A percentile compares a stretch with the other conserved stretches of the same genome.
Conservation (phyloP, 208 protist genomes). For the Entamoeba dispar region DNA sequence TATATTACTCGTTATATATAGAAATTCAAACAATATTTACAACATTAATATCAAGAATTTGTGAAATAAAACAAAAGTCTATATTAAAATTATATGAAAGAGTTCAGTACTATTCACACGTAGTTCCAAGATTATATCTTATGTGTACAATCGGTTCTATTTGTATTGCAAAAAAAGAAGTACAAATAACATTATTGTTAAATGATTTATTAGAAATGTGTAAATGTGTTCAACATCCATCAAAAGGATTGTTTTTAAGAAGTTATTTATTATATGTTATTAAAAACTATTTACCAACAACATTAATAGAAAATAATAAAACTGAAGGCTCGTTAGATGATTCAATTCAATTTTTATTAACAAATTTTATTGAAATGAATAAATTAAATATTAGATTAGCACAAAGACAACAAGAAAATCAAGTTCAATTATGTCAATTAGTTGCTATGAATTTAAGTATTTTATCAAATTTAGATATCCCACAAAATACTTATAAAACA, state of each 20-base stretch:
- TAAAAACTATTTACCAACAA: slow-evolving; percentile 7
- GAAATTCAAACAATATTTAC: background rate
- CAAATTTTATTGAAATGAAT: slow-evolving; percentile 1
- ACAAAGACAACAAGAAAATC: background rate
- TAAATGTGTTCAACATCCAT: slow-evolving; percentile 24
- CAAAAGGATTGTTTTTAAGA: slow-evolving; percentile 21
- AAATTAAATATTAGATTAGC: background rate
- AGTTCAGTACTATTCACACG: background rate
- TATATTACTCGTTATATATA: slow-evolving; percentile 2
- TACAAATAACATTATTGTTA: background rate
- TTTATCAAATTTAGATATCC: background rate
- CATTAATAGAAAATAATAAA: too few relatives aligned
- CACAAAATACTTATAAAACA: background rate
- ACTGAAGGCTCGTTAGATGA: background rate
- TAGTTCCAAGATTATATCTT: slow-evolving; percentile 16
- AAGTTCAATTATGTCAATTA: background rate
- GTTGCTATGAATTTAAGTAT: background rate
- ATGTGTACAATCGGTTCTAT: slow-evolving; percentile 3
- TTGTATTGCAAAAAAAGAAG: background rate
- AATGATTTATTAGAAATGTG: slow-evolving; percentile 24
- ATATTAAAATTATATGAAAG: background rate
- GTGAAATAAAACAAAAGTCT: background rate
- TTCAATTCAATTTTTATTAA: background rate
- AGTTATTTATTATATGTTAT: slow-evolving; percentile 7
- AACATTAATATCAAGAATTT: background rate